These are phyloP conservation scores for Blastocystis sp. DNA, from an alignment of 352 stramenopile species.

Conservation along the genomic window DNA sequence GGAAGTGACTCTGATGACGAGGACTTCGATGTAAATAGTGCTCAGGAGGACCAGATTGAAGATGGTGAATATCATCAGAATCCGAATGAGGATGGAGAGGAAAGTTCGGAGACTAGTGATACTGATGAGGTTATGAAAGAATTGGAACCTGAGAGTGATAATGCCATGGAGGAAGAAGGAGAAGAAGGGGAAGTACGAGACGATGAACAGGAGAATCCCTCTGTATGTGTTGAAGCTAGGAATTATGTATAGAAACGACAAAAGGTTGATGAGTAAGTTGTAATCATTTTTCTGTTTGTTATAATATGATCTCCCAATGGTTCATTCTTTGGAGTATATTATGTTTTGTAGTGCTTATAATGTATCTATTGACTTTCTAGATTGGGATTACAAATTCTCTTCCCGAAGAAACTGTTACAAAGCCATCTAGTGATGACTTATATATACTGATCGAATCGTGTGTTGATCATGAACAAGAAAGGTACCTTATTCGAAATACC, in stretches of 20 bases:
- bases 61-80: constrained; percentile 79
- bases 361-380: not conserved
- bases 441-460: too few species aligned
- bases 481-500: too few species aligned
- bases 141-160: constrained; percentile 52
- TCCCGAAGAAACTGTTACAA: not conserved
- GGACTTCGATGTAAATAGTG: constrained; percentile 83
- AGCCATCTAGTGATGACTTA: too few species aligned
- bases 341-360: not conserved
- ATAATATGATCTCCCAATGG: not conserved
- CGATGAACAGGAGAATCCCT: constrained; percentile 3
- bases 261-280: constrained; percentile 18
- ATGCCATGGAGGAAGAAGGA: constrained; percentile 35
- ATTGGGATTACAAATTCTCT: not conserved
- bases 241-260: constrained; percentile 16
- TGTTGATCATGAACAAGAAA: too few species aligned
- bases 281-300: constrained; percentile 15
- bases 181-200: not conserved
- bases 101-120: constrained; percentile 43
- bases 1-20: constrained; percentile 84
- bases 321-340: not conserved
- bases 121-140: constrained; percentile 52
- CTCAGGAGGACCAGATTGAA: constrained; percentile 78
- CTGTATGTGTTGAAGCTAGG: not conserved
- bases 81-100: constrained; percentile 73